These are phyloP conservation scores for Citeromyces matritensis DNA, from an alignment of 805 yeast genomes.

Conservation along the genomic window DNA sequence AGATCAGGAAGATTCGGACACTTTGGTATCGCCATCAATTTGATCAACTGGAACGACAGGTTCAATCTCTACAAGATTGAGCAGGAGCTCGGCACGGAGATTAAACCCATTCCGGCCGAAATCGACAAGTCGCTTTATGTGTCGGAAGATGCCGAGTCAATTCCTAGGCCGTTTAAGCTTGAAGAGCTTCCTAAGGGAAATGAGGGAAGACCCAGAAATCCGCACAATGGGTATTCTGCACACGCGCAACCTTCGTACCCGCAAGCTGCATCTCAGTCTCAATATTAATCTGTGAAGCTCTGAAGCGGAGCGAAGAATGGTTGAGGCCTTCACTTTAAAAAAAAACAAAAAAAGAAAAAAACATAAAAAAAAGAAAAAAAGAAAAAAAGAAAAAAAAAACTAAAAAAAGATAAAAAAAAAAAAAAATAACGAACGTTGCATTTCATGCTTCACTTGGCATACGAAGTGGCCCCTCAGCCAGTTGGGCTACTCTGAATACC, in stretches of 20 bases:
- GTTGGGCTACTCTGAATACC: background rate
- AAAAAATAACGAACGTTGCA: constrained; percentile 2
- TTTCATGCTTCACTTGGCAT: background rate
- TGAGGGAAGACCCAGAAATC: constrained; percentile 10
- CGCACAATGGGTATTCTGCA: constrained; percentile 9
- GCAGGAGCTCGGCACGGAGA: constrained; percentile 94
- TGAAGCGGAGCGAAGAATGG: constrained; percentile 2
- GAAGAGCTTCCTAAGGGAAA: constrained; percentile 25
- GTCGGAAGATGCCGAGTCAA: constrained; percentile 56
- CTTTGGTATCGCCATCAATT: constrained; percentile 91
- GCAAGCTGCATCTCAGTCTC: too few species aligned
- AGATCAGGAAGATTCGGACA: constrained; percentile 99
- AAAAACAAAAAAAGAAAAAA: constrained; percentile 8
- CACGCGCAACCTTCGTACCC: constrained; percentile 3
- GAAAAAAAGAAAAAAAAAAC: constrained; percentile 1
- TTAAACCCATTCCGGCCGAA: constrained; percentile 89
- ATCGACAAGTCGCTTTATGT: constrained; percentile 86
- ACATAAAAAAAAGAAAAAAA: constrained; percentile 5
- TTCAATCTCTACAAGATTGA: constrained; percentile 88
- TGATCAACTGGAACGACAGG: constrained; percentile 94
- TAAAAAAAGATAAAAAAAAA: constrained; percentile 4
- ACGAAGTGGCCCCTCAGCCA: background rate
- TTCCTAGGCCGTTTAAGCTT: constrained; percentile 83
- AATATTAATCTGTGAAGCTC: constrained; percentile 13
- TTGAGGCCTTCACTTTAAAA: background rate